These are phyloP conservation scores for Herpetomonas tarakana DNA, from an alignment of 208 protist species.

Conservation along the genomic window DNA sequence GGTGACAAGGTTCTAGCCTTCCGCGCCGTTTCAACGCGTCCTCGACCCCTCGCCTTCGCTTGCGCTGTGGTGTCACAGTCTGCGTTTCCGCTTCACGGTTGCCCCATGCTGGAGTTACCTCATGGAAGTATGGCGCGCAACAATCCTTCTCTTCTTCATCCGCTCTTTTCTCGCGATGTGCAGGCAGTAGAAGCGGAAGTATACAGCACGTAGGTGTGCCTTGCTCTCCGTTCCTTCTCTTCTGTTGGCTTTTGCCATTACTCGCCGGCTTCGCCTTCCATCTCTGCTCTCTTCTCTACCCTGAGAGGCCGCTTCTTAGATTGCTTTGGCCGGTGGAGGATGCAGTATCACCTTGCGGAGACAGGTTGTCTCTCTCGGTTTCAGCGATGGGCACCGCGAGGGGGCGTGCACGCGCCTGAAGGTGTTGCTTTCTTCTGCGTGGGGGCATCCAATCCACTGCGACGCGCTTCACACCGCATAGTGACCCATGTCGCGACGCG, in stretches of 20 bases:
- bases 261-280: conserved; percentile 2
- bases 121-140: too few species aligned
- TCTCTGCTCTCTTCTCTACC: not conserved
- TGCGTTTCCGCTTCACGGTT: too few species aligned
- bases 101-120: too few species aligned
- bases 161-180: not conserved
- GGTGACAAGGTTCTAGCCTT: too few species aligned
- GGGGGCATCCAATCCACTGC: not conserved
- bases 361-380: conserved; percentile 6
- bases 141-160: not conserved
- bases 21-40: too few species aligned
- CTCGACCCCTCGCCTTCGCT: too few species aligned
- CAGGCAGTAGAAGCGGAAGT: not conserved
- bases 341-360: conserved; percentile 6
- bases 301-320: too few species aligned
- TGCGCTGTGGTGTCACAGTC: too few species aligned
- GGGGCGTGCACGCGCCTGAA: not conserved
- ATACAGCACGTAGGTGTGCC: not conserved
- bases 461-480: not conserved
- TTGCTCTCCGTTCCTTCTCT: conserved; percentile 8
- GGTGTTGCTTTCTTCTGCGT: not conserved
- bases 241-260: conserved; percentile 17
- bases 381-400: not conserved
- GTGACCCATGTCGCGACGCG: conserved; percentile 7
- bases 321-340: not conserved